Percentiles rank a stretch among this genome's conserved stretches.
Conservation (phyloP, 345 rosid species). For the Eucalyptus globulus region DNA sequence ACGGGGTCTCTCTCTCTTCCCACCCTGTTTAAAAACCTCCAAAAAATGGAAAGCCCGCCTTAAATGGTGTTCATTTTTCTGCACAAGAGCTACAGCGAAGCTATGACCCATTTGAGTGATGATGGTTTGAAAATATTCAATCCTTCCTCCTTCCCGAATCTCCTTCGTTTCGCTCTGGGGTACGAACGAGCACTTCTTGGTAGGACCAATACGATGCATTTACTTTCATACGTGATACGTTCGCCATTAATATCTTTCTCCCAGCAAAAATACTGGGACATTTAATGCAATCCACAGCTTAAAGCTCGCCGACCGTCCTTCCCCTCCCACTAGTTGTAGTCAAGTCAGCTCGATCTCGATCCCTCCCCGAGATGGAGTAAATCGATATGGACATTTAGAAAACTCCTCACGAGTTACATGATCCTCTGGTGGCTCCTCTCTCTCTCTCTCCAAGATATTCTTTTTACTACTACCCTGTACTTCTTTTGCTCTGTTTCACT, state of each 20-base stretch:
- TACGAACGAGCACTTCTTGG: background rate
- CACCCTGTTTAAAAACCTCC: background rate
- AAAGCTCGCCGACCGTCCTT: background rate
- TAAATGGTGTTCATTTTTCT: background rate
- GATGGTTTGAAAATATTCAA: background rate
- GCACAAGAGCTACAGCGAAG: background rate
- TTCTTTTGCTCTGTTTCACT: background rate
- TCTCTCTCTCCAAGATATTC: background rate
- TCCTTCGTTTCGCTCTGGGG: background rate
- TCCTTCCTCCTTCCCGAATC: background rate
- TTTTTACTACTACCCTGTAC: background rate
- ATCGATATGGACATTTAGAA: background rate
- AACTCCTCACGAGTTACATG: background rate
- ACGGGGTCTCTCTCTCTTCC: background rate
- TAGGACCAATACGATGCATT: background rate
- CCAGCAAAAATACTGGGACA: background rate
- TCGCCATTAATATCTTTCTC: background rate
- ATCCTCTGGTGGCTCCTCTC: background rate
- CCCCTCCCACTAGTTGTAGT: background rate
- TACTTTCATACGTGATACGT: background rate
- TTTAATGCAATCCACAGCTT: background rate
- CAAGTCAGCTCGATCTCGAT: conserved; percentile 25
- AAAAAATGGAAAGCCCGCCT: background rate
- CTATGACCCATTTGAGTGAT: background rate
- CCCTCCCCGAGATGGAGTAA: conserved; percentile 6